Evolutionary conservation across 805 yeast genomes (phyloP), one percentile per base, ranked within the genome.

Genomic region (Kuraishia cidri): DNA sequence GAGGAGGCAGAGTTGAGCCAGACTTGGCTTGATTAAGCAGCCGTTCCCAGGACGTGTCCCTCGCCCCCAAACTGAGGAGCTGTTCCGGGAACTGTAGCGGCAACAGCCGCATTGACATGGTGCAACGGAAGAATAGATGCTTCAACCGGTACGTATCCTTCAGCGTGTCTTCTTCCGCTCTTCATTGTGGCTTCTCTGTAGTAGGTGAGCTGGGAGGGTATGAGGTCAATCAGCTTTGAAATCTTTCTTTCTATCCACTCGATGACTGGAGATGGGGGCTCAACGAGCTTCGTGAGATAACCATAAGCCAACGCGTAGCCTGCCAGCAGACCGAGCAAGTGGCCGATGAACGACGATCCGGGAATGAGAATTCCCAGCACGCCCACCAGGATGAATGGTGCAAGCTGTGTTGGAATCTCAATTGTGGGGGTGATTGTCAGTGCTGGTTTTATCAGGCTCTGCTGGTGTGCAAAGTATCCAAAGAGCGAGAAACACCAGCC

Each of bases 401-500:
- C 41, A 33, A 61, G 54, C 35, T 72, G 47, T 0, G 90, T 80
- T 20, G 86, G 87, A 12, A 83, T 50, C 6, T 60, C 49, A 23
- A 60, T 43, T 12, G 62, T 61, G 15, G 64, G 53, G 6, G 64
- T 60, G 19, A 47, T 35, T 6, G 36, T 41, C 30, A 42, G 33
- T 4, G 32, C 29, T 5, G 58, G 58, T 13, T 32, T 38, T 17
- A 49, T 40, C 12, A 45, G 37, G 27, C 64, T 56, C 42, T 67
- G 71, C 32, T 56, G 53, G 42, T 66, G 70, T n/a, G 83, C 73
- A 40, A 60, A 70, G 55, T 66, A 81, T 3, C 77, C 72, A 37
- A 74, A 46, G 44, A 85, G 69, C 33, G 86, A 68, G 48, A 84
- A 84, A 21, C 72, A 71, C 72, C 88, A 72, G 1, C 79, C 94